phyloP scores from a whole-genome alignment of 805 yeast species.

The Pichia paraexigua region DNA sequence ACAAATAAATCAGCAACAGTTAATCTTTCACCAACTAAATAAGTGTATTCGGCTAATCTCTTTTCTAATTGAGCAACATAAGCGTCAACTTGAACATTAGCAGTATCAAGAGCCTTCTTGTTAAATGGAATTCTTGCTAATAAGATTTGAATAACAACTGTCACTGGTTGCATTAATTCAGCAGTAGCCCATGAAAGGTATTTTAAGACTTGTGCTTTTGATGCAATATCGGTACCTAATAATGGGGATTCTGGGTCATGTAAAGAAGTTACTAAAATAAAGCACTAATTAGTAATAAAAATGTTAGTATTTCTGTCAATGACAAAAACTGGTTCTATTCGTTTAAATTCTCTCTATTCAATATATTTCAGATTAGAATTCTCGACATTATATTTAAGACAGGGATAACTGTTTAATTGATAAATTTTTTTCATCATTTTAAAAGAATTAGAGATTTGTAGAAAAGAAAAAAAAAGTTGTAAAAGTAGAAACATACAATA shows the following conservation, averaged over 20 bases:
- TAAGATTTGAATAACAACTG: conserved; percentile 49
- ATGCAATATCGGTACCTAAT: conserved; percentile 54
- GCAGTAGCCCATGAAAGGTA: conserved; percentile 74
- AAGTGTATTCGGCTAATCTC: conserved; percentile 37
- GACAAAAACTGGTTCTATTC: too few relatives aligned
- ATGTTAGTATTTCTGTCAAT: conserved; percentile 15
- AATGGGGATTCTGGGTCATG: conserved; percentile 37
- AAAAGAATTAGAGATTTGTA: conserved; percentile 2
- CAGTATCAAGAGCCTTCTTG: conserved; percentile 46
- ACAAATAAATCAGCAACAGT: conserved; percentile 38
- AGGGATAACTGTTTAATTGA: conserved; percentile 70
- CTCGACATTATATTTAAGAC: conserved; percentile 79
- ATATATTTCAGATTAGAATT: conserved; percentile 40
- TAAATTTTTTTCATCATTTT: conserved; percentile 50
- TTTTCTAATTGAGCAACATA: conserved; percentile 46
- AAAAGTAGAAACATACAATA: conserved; percentile 32
- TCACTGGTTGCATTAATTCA: conserved; percentile 47
- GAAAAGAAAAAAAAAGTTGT: background rate
- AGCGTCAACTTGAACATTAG: conserved; percentile 30
- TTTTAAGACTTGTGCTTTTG: conserved; percentile 58
- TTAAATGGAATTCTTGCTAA: conserved; percentile 65
- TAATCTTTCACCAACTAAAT: conserved; percentile 40
- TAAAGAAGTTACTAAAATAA: conserved; percentile 35
- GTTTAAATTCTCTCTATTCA: background rate
- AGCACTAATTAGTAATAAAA: conserved; percentile 1